phyloP scores from a whole-genome alignment of 495 filamentous ascomycete species.

The Neurospora sp. region DNA sequence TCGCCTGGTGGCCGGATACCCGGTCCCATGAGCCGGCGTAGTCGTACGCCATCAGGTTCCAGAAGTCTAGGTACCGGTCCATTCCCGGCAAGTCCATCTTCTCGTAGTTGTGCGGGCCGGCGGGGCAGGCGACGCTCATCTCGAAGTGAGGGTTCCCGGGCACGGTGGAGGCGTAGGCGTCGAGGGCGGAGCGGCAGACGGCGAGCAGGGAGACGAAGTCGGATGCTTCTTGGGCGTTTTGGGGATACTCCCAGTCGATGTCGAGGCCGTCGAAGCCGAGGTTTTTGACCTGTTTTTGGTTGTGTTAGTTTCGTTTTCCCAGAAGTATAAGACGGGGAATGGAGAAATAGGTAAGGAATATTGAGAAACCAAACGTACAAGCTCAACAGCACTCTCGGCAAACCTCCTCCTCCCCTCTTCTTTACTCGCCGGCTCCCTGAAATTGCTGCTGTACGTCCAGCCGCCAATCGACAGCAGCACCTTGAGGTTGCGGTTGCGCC shows the following conservation, averaged over 20 bases:
- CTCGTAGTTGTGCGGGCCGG: slow-evolving; percentile 60
- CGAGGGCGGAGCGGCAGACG: slow-evolving; percentile 52
- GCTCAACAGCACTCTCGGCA: slow-evolving; percentile 53
- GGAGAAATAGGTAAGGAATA: neutral
- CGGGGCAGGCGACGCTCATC: slow-evolving; percentile 66
- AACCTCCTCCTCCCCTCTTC: slow-evolving; percentile 53
- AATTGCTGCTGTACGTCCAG: slow-evolving; percentile 91
- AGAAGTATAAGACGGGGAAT: neutral
- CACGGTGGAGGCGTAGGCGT: slow-evolving; percentile 42
- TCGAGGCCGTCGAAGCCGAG: slow-evolving; percentile 49
- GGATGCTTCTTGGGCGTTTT: slow-evolving; percentile 50
- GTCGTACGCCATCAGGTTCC: slow-evolving; percentile 88
- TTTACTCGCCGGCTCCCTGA: slow-evolving; percentile 61
- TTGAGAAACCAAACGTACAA: slow-evolving; percentile 23
- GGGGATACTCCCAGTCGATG: slow-evolving; percentile 55
- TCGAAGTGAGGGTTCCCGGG: slow-evolving; percentile 52
- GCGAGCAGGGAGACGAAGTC: slow-evolving; percentile 67
- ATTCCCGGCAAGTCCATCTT: slow-evolving; percentile 65
- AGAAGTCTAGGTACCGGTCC: slow-evolving; percentile 81
- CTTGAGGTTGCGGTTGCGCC: slow-evolving; percentile 78
- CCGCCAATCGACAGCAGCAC: slow-evolving; percentile 88
- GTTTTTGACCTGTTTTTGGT: slow-evolving; percentile 39
- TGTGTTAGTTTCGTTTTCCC: neutral
- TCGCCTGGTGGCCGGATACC: slow-evolving; percentile 69
- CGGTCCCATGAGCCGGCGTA: slow-evolving; percentile 71